These are phyloP conservation scores for Lachnellula hyalina DNA, from an alignment of 2,329 filamentous ascomycete genomes.

Conservation along the genomic window DNA sequence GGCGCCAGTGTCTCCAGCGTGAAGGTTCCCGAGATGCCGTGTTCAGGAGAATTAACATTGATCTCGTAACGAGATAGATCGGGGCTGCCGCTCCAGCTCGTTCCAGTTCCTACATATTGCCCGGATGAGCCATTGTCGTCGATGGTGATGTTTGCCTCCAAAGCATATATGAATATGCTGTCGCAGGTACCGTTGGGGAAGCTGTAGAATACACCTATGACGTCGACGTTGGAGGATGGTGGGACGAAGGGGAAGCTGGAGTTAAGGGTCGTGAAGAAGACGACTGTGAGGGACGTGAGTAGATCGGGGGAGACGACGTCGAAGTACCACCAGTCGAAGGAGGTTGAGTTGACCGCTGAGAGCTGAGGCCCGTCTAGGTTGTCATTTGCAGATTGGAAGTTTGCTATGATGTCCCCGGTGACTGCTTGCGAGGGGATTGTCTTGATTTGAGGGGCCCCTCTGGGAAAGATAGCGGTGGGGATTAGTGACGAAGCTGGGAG, in stretches of 20 bases:
- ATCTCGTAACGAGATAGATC: conserved; percentile 14
- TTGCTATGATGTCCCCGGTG: conserved; percentile 48
- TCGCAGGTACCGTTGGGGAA: conserved; percentile 13
- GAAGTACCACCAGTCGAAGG: conserved; percentile 37
- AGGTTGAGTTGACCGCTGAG: conserved; percentile 14
- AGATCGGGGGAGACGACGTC: conserved; percentile 31
- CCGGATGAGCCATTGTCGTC: conserved; percentile 13
- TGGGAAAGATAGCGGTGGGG: not conserved
- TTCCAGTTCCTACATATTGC: conserved; percentile 10
- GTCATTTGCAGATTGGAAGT: conserved; percentile 68
- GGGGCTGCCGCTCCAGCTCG: conserved; percentile 9
- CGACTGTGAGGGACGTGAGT: conserved; percentile 28
- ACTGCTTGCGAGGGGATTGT: conserved; percentile 1
- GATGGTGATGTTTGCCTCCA: conserved; percentile 11
- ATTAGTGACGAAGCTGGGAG: not conserved
- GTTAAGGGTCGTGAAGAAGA: conserved; percentile 30
- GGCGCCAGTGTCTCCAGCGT: conserved; percentile 10
- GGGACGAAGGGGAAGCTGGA: conserved; percentile 34
- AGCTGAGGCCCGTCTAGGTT: conserved; percentile 20
- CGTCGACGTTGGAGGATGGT: not conserved
- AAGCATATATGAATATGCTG: conserved; percentile 3
- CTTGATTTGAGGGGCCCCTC: not conserved
- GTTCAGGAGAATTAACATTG: conserved; percentile 10
- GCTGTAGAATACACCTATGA: conserved; percentile 7
- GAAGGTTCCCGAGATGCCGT: conserved; percentile 13